Base-by-base conservation (phyloP, 23 red algal species). In the Gracilaria vermiculophylla region DNA sequence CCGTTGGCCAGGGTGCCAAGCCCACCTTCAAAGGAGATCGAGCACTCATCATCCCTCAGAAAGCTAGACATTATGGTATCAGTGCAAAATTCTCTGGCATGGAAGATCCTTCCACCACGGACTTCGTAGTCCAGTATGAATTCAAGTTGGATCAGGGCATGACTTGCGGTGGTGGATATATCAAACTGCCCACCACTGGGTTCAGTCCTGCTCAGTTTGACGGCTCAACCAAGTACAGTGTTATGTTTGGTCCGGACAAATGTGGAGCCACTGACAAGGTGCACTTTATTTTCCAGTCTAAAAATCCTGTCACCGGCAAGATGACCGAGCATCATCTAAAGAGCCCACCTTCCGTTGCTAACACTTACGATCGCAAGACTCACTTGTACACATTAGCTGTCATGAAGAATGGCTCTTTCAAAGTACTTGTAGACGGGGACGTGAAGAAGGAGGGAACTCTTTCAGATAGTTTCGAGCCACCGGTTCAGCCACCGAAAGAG, bases 201-300 rank as follows among this genome's bases (percentile, higher is more conserved):
- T 75, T 77, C 25, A 78, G 42, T 20, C 82, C 88, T 34, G 53
- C 58, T 9, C 44, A 43, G 11, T 86, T 99, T 52, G 83, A 94
- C 25, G 80, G 78, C 19, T 61, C 39, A 33, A 84, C 80, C 24
- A 81, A 81, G 0, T 99, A 99, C 70, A 91, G 84, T 31, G 92
- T 99, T 55, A 99, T 99, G 97, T 99, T 99, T 80, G 97, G 97
- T 16, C 97, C 97, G 45, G 97, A 99, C 80, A 95, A 94, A 76
- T 99, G 97, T 72, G 97, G 97, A 25, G 82, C 79, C 1, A 96
- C 93, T 20, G 88, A 91, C 78, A 99, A 99, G 92, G 97, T 99
- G 41, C 97, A 99, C 35, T 93, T 99, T 69, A 99, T 99, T 51
- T 93, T 99, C 61, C 92, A 99, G 89, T 86, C 85, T 6, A 78